Evolutionary conservation across 371 early-diverging fungal genomes (phyloP).

Genomic region (Thermomucor indicae-seudaticae): DNA sequence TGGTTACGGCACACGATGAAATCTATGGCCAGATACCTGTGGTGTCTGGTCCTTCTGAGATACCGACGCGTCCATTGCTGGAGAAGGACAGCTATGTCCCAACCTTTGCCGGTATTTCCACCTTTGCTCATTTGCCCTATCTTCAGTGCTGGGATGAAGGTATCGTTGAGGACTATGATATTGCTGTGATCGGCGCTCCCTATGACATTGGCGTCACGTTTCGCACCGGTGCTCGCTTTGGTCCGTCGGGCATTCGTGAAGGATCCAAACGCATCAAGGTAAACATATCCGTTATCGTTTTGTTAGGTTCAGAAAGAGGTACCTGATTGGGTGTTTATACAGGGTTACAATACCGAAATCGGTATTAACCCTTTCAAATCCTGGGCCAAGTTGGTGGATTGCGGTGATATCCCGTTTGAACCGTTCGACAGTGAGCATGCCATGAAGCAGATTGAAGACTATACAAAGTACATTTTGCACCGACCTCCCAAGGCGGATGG

Average conservation of each 20-base stretch:
- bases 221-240: slow-evolving; percentile 48
- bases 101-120: slow-evolving; percentile 43
- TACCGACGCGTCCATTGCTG: slow-evolving; percentile 22
- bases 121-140: slow-evolving; percentile 47
- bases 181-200: slow-evolving; percentile 45
- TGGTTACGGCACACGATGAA: too few relatives aligned
- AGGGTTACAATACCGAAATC: slow-evolving; percentile 36
- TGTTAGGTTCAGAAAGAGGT: neutral
- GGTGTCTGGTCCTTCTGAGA: slow-evolving; percentile 12
- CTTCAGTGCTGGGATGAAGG: slow-evolving; percentile 41
- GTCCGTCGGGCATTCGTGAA: slow-evolving; percentile 45
- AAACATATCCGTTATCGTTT: neutral
- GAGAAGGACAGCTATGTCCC: slow-evolving; percentile 31
- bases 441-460: slow-evolving; percentile 34
- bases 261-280: slow-evolving; percentile 40
- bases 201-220: slow-evolving; percentile 48
- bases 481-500: slow-evolving; percentile 21
- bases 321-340: neutral
- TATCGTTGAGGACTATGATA: slow-evolving; percentile 36
- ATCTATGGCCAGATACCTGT: slow-evolving; percentile 12
- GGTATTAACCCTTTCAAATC: slow-evolving; percentile 37
- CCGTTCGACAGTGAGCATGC: slow-evolving; percentile 42
- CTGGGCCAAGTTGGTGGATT: slow-evolving; percentile 48
- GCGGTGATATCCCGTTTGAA: slow-evolving; percentile 49
- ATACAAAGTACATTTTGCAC: slow-evolving; percentile 30